Percentiles rank a stretch among this genome's conserved stretches.
These are phyloP conservation scores for Euptelea pleiosperma DNA, from an alignment of 164 flowering plant species.

Conservation along the genomic window DNA sequence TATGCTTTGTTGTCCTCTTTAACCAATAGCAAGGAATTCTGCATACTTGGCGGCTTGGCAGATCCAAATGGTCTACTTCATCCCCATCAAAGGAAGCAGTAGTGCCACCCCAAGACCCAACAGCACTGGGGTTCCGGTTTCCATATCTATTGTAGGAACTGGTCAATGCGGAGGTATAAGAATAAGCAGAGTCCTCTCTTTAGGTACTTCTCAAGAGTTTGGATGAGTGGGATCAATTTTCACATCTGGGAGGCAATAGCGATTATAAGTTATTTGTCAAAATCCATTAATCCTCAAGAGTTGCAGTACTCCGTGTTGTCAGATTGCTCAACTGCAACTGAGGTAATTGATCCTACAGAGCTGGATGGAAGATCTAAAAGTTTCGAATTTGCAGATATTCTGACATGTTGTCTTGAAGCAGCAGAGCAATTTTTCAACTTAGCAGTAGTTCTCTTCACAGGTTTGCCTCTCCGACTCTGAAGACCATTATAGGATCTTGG, in stretches of 20 bases:
- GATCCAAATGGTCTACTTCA: constrained; percentile 67
- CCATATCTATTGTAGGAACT: constrained; percentile 56
- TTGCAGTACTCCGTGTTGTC: constrained; percentile 67
- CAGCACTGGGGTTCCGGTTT: constrained; percentile 53
- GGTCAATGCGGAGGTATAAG: constrained; percentile 80
- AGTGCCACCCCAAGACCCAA: constrained; percentile 78
- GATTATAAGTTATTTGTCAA: constrained; percentile 31
- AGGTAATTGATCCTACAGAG: constrained; percentile 28
- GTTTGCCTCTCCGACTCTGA: constrained; percentile 47
- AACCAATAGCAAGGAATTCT: constrained; percentile 96
- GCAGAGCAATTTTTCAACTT: constrained; percentile 18
- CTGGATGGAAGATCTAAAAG: constrained; percentile 29
- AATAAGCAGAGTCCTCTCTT: constrained; percentile 63
- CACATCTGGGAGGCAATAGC: constrained; percentile 49
- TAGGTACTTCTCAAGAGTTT: constrained; percentile 40
- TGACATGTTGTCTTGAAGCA: constrained; percentile 21
- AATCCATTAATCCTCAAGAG: constrained; percentile 55
- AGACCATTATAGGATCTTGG: constrained; percentile 34
- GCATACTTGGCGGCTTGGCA: constrained; percentile 74
- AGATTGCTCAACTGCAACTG: no score
- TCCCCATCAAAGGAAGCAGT: constrained; percentile 66
- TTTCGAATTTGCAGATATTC: constrained; percentile 22
- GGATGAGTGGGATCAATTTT: constrained; percentile 43
- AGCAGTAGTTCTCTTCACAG: constrained; percentile 33
- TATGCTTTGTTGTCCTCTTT: constrained; percentile 58